phyloP scores from a whole-genome alignment of 345 rosid species.

The Eucalyptus globulus region DNA sequence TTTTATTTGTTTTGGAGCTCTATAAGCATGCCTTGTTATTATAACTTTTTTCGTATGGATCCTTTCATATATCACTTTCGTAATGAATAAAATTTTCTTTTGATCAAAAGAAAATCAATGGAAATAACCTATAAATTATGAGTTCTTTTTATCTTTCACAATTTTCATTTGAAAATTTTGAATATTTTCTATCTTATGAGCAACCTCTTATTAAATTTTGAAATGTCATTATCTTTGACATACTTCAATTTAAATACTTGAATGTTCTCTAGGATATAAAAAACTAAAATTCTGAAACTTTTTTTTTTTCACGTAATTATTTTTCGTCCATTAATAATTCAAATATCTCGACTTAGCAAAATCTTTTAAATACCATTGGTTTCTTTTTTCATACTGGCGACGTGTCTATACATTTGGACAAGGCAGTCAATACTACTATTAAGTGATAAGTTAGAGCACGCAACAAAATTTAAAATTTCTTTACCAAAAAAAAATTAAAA shows the following conservation, averaged over 20 bases:
- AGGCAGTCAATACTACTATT: neutral
- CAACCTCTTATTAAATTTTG: neutral
- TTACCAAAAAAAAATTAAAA: too few relatives aligned
- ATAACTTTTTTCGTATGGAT: too few relatives aligned
- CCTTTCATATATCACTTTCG: too few relatives aligned
- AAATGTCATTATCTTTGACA: neutral
- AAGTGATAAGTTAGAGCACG: neutral
- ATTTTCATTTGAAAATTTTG: neutral
- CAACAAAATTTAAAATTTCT: too few relatives aligned
- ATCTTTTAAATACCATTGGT: neutral
- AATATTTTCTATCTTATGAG: neutral
- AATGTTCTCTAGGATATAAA: neutral
- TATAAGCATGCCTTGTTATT: too few relatives aligned
- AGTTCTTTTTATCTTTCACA: neutral
- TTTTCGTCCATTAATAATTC: neutral
- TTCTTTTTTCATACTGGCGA: neutral
- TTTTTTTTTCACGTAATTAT: neutral
- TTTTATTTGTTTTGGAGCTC: too few relatives aligned
- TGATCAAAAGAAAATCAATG: too few relatives aligned
- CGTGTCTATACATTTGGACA: neutral
- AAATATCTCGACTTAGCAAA: neutral
- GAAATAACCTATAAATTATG: neutral
- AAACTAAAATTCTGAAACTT: neutral
- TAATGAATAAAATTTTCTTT: too few relatives aligned
- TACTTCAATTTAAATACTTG: neutral